phyloP scores from a whole-genome alignment of 2,329 filamentous ascomycete genomes.

The Colletotrichum sp. region DNA sequence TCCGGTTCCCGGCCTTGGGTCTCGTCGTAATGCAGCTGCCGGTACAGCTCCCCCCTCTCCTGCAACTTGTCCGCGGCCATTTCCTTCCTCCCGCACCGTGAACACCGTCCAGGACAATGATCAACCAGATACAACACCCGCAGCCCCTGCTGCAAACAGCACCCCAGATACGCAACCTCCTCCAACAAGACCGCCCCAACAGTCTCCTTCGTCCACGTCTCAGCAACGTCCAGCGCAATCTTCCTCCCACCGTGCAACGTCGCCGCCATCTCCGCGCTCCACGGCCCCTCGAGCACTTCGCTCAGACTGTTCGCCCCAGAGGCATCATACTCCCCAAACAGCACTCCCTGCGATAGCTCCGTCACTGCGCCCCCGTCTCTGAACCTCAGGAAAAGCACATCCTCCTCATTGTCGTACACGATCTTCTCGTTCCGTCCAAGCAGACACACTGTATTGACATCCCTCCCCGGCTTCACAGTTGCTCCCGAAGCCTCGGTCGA shows the following conservation, averaged over 20 bases:
- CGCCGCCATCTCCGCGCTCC: constrained; percentile 31
- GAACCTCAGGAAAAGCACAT: constrained; percentile 33
- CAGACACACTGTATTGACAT: constrained; percentile 27
- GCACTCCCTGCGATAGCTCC: background rate
- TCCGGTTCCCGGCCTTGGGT: constrained; percentile 26
- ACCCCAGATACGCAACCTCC: constrained; percentile 33
- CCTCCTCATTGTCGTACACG: constrained; percentile 25
- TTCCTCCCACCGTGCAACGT: constrained; percentile 27
- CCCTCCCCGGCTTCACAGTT: background rate
- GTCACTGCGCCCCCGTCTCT: constrained; percentile 19
- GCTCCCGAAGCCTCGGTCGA: constrained; percentile 17
- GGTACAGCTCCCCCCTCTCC: constrained; percentile 25
- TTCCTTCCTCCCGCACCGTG: constrained; percentile 20
- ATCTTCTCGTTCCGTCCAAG: constrained; percentile 28
- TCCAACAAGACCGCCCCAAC: constrained; percentile 24
- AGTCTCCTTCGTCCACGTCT: constrained; percentile 25
- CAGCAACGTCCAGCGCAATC: constrained; percentile 33
- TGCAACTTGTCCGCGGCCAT: constrained; percentile 21
- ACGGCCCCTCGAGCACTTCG: constrained; percentile 30
- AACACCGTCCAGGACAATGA: constrained; percentile 28
- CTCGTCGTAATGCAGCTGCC: constrained; percentile 22
- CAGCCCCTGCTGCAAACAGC: constrained; percentile 30
- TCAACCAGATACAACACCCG: constrained; percentile 37
- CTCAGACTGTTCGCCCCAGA: constrained; percentile 10
- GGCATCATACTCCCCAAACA: constrained; percentile 10